Percentiles rank a stretch among this genome's conserved stretches.
phyloP scores from a whole-genome alignment of 495 filamentous ascomycete species.

The Schizothecium vesticola region DNA sequence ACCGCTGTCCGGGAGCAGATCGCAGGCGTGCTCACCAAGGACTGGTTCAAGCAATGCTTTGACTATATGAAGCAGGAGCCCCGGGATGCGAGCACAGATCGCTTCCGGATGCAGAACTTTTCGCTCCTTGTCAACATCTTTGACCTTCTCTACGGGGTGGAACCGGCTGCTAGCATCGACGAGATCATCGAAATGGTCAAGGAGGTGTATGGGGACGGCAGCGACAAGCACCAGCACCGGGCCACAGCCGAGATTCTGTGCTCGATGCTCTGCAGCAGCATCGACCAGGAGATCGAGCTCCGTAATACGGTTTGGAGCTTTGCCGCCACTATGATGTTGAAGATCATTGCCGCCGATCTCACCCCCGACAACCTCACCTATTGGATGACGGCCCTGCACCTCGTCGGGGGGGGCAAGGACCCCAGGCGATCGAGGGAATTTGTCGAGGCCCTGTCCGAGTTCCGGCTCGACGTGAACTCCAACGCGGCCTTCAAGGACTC shows the following conservation, averaged over 20 bases:
- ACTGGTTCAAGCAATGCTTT: conserved; percentile 87
- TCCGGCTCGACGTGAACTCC: conserved; percentile 86
- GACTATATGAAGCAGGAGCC: conserved; percentile 95
- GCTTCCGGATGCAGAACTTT: conserved; percentile 81
- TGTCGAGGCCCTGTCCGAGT: conserved; percentile 74
- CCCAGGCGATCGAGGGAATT: conserved; percentile 82
- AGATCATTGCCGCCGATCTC: conserved; percentile 80
- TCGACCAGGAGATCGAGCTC: conserved; percentile 62
- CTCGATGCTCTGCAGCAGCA: conserved; percentile 68
- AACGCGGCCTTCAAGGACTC: conserved; percentile 99
- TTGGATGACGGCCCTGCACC: conserved; percentile 89
- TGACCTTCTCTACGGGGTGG: conserved; percentile 71
- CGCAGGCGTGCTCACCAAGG: conserved; percentile 67
- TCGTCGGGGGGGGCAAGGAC: conserved; percentile 73
- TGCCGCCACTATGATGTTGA: conserved; percentile 79
- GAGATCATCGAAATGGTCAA: conserved; percentile 77
- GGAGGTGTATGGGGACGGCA: conserved; percentile 79
- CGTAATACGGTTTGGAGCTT: conserved; percentile 78
- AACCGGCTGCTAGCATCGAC: conserved; percentile 72
- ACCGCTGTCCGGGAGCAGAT: conserved; percentile 71
- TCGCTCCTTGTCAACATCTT: conserved; percentile 84
- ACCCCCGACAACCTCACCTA: conserved; percentile 92
- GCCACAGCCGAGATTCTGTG: conserved; percentile 93
- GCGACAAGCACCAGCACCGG: conserved; percentile 95
- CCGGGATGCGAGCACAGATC: conserved; percentile 72